These are phyloP conservation scores for Pseudonectria buxi DNA, from an alignment of 2,329 filamentous ascomycete genomes.

Conservation along the genomic window DNA sequence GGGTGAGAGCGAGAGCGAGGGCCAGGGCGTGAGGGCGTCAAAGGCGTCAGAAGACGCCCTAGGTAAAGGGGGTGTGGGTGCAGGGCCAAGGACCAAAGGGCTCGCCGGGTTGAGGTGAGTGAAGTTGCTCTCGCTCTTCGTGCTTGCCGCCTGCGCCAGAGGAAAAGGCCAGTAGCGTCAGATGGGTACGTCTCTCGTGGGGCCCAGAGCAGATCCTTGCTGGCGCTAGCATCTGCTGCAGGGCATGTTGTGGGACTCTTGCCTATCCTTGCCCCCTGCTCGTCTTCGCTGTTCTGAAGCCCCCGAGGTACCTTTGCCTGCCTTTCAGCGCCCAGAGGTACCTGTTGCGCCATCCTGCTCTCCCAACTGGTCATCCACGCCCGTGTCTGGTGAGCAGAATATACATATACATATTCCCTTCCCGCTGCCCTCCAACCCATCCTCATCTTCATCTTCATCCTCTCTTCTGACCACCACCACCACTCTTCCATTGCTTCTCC, in stretches of 20 bases:
- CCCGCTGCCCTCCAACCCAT: slow-evolving; percentile 17
- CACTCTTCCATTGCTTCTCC: slow-evolving; percentile 15
- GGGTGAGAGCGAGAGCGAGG: too few species aligned
- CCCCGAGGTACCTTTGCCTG: slow-evolving; percentile 23
- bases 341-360: slow-evolving; percentile 14
- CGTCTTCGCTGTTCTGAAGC: slow-evolving; percentile 11
- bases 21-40: slow-evolving; percentile 10
- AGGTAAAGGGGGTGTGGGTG: slow-evolving; percentile 5
- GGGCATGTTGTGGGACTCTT: slow-evolving; percentile 20
- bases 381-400: slow-evolving; percentile 22
- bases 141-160: too few species aligned
- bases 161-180: not conserved
- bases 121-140: too few species aligned
- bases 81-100: too few species aligned
- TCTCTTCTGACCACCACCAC: slow-evolving; percentile 13
- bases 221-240: slow-evolving; percentile 22
- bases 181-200: slow-evolving; percentile 12
- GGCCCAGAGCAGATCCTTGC: slow-evolving; percentile 9
- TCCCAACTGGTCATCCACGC: slow-evolving; percentile 24
- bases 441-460: slow-evolving; percentile 11
- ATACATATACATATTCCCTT: slow-evolving; percentile 20
- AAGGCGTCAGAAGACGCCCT: slow-evolving; percentile 6
- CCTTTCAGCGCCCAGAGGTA: slow-evolving; percentile 18
- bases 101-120: too few species aligned
- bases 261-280: slow-evolving; percentile 10